Evolutionary conservation across 208 protist species (phyloP).

Genomic region (Acanthamoeba lenticulata): DNA sequence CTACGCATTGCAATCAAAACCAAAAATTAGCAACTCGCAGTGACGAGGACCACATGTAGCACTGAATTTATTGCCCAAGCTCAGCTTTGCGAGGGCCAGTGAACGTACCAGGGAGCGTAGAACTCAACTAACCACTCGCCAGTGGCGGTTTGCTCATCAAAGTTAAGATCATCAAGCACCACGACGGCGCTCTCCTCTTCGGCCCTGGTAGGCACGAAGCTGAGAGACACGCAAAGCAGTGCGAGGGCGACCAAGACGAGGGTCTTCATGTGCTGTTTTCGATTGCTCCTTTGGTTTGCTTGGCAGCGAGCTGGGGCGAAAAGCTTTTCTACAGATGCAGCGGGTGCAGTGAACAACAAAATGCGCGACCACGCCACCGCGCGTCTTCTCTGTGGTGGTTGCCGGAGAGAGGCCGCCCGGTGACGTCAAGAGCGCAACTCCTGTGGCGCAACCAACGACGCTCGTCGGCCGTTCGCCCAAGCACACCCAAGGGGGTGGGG

Average conservation of each 20-base stretch:
- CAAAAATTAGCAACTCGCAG: not conserved
- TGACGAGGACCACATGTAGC: not conserved
- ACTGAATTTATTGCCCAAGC: not conserved
- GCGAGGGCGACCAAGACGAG: not conserved
- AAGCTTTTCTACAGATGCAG: too few species aligned
- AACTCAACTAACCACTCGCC: conserved; percentile 26
- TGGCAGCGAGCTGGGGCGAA: too few species aligned
- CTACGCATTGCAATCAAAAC: not conserved
- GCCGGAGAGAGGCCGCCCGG: too few species aligned
- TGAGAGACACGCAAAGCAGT: not conserved
- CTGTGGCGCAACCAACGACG: too few species aligned
- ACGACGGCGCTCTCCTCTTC: not conserved
- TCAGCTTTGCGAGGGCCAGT: not conserved
- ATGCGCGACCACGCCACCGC: too few species aligned
- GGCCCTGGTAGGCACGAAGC: not conserved
- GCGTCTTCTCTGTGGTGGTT: too few species aligned
- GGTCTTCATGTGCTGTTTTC: too few species aligned
- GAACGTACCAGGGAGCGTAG: conserved; percentile 6
- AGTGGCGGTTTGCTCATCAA: not conserved
- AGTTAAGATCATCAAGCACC: not conserved
- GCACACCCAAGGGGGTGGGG: too few species aligned
- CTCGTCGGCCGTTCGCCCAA: too few species aligned
- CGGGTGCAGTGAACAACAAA: too few species aligned
- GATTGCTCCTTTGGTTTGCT: too few species aligned
- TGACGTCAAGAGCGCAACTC: too few species aligned